A percentile compares a stretch with the other conserved stretches of the same genome.
Evolutionary conservation across 371 early-diverging fungal genomes (phyloP).

Genomic region (Actinomortierella wolfii): DNA sequence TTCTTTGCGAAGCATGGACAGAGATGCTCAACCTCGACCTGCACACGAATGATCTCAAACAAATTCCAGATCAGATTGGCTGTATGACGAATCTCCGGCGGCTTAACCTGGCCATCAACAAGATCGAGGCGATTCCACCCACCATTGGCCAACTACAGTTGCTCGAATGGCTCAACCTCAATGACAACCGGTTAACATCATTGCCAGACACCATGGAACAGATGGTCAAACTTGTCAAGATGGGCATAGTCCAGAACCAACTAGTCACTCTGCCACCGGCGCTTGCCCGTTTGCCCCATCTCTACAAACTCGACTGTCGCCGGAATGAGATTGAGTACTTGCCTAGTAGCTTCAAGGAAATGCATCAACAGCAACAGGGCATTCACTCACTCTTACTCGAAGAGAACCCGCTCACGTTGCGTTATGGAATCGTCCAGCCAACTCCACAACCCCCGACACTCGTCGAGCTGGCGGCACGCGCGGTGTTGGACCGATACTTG

Average conservation of each 20-base stretch:
- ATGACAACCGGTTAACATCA: slow-evolving; percentile 63
- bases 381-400: slow-evolving; percentile 38
- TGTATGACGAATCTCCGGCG: slow-evolving; percentile 51
- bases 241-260: slow-evolving; percentile 73
- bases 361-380: slow-evolving; percentile 13
- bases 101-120: slow-evolving; percentile 70
- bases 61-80: slow-evolving; percentile 46
- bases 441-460: slow-evolving; percentile 22
- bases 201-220: slow-evolving; percentile 60
- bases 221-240: slow-evolving; percentile 63
- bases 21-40: slow-evolving; percentile 64
- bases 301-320: slow-evolving; percentile 60
- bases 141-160: slow-evolving; percentile 56
- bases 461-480: slow-evolving; percentile 35
- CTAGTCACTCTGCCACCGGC: slow-evolving; percentile 56
- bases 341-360: slow-evolving; percentile 52
- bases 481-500: slow-evolving; percentile 23
- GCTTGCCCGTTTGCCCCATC: slow-evolving; percentile 43
- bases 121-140: slow-evolving; percentile 55
- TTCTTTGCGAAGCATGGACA: slow-evolving; percentile 53
- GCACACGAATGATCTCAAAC: slow-evolving; percentile 60
- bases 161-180: slow-evolving; percentile 75
- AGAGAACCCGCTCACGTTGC: slow-evolving; percentile 32
- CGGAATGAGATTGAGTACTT: slow-evolving; percentile 53
- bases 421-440: slow-evolving; percentile 23